A percentile compares a stretch with the other conserved stretches of the same genome.
These are phyloP conservation scores for Euryodendron excelsum DNA, from an alignment of 148 eudicot species.

Conservation along the genomic window DNA sequence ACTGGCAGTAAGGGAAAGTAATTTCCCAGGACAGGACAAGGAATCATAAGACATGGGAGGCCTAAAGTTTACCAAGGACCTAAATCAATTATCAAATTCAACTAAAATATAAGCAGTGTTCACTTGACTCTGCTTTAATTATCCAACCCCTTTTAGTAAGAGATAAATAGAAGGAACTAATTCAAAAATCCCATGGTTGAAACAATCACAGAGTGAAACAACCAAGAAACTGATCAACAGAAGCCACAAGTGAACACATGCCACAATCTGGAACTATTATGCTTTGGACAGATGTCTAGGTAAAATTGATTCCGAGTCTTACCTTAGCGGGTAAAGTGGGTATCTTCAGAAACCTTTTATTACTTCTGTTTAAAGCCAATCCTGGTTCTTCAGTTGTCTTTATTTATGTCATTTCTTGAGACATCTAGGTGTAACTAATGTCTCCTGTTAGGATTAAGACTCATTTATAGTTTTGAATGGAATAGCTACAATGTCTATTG, in stretches of 20 bases:
- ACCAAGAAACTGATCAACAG: background rate
- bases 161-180: background rate
- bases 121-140: background rate
- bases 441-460: background rate
- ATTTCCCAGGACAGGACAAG: background rate
- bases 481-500: background rate
- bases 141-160: no score
- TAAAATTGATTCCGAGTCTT: no score
- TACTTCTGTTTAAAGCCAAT: no score
- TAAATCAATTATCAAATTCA: background rate
- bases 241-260: background rate
- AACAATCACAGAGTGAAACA: background rate
- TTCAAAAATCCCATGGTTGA: background rate
- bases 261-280: background rate
- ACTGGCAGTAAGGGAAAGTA: background rate
- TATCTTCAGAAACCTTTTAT: no score
- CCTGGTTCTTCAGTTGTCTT: no score
- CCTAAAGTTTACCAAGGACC: background rate
- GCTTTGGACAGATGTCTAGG: background rate
- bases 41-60: background rate
- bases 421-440: background rate
- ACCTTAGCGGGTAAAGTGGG: no score
- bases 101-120: background rate
- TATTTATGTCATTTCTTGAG: no score
- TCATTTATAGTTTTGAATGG: background rate